phyloP scores from a whole-genome alignment of 805 yeast genomes.

The Candida patagonica region DNA sequence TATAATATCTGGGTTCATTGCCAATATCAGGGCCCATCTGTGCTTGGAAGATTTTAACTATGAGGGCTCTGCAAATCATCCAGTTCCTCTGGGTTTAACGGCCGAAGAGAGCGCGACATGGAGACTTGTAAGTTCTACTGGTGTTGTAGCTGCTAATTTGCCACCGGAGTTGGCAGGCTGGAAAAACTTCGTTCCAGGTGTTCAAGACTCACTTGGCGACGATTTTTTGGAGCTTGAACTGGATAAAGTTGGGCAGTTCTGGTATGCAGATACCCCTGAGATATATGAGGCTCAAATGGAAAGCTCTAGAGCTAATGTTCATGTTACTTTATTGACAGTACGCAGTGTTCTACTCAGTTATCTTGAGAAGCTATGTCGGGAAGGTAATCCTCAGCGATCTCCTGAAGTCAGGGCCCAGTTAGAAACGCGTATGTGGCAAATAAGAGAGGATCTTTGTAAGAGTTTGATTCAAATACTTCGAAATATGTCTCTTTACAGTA shows the following conservation, averaged over 20 bases:
- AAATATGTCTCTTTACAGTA: slow-evolving; percentile 9
- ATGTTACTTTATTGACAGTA: slow-evolving; percentile 10
- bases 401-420: slow-evolving; percentile 1
- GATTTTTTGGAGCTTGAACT: background rate
- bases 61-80: background rate
- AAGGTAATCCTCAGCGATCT: background rate
- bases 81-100: background rate
- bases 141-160: background rate
- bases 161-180: background rate
- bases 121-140: background rate
- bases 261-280: background rate
- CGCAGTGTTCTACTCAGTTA: slow-evolving; percentile 9
- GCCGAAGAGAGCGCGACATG: background rate
- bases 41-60: slow-evolving; percentile 7
- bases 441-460: slow-evolving; percentile 9
- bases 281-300: slow-evolving; percentile 7
- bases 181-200: background rate
- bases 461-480: slow-evolving; percentile 6
- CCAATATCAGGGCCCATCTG: slow-evolving; percentile 6
- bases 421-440: slow-evolving; percentile 7
- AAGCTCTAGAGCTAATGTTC: slow-evolving; percentile 8
- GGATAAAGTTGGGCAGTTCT: background rate
- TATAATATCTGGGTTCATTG: slow-evolving; percentile 9
- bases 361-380: slow-evolving; percentile 2
- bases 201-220: background rate